Base-by-base conservation (phyloP, 163 green algal species). In the Trebouxia gelatinosa region DNA sequence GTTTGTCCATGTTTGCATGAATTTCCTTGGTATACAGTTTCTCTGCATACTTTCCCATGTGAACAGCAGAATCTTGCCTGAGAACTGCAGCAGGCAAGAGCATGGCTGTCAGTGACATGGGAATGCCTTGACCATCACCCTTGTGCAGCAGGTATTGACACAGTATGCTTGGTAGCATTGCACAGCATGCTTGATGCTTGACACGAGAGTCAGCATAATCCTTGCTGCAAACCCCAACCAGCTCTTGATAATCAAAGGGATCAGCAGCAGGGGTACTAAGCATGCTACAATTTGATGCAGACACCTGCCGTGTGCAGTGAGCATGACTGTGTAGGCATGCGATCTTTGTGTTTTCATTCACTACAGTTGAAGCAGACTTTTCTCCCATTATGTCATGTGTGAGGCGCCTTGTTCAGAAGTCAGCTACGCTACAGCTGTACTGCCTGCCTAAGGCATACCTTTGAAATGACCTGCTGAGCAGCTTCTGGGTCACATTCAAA, bases 21-120 rank as follows among this genome's bases (percentile, higher is more conserved):
- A n/a, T n/a, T n/a, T n/a, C n/a, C n/a, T n/a, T n/a, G n/a, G n/a
- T n/a, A n/a, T n/a, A n/a, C n/a, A n/a, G 23, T 70, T 70, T 1
- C 34, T n/a, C 34, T 70, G 62, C 62, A 70, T 70, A 35, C 62
- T 38, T 35, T 70, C 62, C 62, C 62, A 70, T 50, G 62, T 70
- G 34, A 70, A 35, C 32, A 70, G 21, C 16, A 35, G 46, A 6
- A 35, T 48, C 62, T 48, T 70, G 17, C 62, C 62, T 17, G 62
- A 46, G 26, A 70, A 70, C 62, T 70, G 62, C 62, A 62, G 1
- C 13, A 34, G n/a, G n/a, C n/a, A 28, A 62, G 51, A 62, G 1
- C 43, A 54, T 9, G 43, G n/a, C n/a, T n/a, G n/a, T n/a, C n/a
- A n/a, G n/a, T n/a, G n/a, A n/a, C n/a, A n/a, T n/a, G n/a, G n/a